Percentiles rank a stretch among this genome's conserved stretches.
Evolutionary conservation across 331 rosid genomes (phyloP).

Genomic region (Quercus tomentella): DNA sequence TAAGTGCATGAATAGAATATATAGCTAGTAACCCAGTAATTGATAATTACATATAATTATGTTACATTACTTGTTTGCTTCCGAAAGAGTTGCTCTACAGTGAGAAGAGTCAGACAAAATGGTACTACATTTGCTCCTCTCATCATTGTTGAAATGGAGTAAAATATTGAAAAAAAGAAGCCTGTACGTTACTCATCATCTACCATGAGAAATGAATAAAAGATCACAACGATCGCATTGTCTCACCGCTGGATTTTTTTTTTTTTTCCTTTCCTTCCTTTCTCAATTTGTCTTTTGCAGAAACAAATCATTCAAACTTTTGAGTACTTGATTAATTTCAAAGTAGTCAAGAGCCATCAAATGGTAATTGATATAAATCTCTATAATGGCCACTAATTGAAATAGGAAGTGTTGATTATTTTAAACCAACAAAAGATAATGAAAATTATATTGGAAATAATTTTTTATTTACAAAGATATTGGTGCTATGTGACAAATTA

Average conservation of each 20-base stretch:
- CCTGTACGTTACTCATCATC: slow-evolving; percentile 12
- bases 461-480: no score
- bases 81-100: slow-evolving; percentile 11
- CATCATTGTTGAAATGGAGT: slow-evolving; percentile 27
- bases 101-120: not conserved
- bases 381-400: no score
- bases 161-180: not conserved
- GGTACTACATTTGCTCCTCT: not conserved
- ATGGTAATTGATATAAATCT: not conserved
- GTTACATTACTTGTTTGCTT: not conserved
- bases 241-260: not conserved
- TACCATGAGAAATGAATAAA: not conserved
- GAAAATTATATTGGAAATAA: no score
- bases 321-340: not conserved
- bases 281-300: not conserved
- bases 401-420: no score
- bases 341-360: not conserved
- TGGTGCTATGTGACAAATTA: no score
- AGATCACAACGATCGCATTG: not conserved
- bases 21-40: not conserved
- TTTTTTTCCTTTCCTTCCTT: not conserved
- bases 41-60: slow-evolving; percentile 4
- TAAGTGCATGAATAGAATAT: slow-evolving; percentile 9
- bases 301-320: not conserved
- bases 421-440: no score